Percentiles rank a stretch among this genome's conserved stretches.
Conservation (phyloP, 139 green algal species). For the Desmodesmus armatus region DNA sequence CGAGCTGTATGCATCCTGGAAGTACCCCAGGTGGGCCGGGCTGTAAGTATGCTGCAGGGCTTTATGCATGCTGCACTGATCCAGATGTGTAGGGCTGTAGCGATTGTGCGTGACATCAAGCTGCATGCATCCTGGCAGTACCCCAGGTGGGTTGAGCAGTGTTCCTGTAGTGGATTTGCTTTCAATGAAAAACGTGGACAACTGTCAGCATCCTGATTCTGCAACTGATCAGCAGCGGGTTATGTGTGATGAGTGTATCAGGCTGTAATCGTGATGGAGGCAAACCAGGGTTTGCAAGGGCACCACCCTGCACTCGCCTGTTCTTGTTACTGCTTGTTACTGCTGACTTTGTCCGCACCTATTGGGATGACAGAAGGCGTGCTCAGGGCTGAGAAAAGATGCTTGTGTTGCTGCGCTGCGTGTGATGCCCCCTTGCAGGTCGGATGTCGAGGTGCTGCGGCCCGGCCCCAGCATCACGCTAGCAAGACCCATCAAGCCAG, state of each 20-base stretch:
- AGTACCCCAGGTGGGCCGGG: conserved; percentile 29
- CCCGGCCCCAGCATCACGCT: background rate
- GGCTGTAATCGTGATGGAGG: too few species aligned
- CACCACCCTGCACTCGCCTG: too few species aligned
- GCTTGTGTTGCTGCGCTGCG: conserved; percentile 27
- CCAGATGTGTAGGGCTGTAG: background rate
- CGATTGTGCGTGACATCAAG: background rate
- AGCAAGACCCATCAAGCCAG: conserved; percentile 17
- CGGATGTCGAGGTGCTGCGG: conserved; percentile 16
- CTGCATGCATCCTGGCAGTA: conserved; percentile 38
- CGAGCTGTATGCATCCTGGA: conserved; percentile 35
- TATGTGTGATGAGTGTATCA: too few species aligned
- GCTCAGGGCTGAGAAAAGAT: too few species aligned
- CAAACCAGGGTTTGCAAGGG: too few species aligned
- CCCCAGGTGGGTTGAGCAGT: conserved; percentile 21
- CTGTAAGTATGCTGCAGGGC: background rate
- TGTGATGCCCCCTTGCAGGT: conserved; percentile 26
- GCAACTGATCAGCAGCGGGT: too few species aligned
- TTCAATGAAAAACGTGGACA: too few species aligned
- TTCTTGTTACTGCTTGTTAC: too few species aligned
- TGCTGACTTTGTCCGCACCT: too few species aligned
- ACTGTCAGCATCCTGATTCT: too few species aligned
- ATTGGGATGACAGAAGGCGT: too few species aligned
- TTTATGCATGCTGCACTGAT: background rate
- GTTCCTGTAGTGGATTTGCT: too few species aligned